Base-by-base conservation (phyloP, 2,329 filamentous ascomycete genomes). In the Blastomyces gilchristii region DNA sequence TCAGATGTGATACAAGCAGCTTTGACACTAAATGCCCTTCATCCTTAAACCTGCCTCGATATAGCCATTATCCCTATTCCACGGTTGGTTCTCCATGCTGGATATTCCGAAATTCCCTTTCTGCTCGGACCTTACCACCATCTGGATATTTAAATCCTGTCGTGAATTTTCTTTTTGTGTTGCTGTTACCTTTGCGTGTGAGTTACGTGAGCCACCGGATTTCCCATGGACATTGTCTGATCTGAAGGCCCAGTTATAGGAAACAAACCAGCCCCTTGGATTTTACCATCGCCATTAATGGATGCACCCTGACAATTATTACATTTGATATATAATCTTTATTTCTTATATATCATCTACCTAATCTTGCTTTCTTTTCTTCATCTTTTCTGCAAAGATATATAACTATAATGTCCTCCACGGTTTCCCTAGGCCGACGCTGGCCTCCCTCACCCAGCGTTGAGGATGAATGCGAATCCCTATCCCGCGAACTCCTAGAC, bases 361-460 rank as follows among this genome's bases (percentile, higher is more conserved):
- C n/a, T 43, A 43, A 43, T 47, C n/a, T 64, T 58, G 45, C 25
- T 57, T 58, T 62, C 57, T 49, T 47, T 31, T 66, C 50, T 61
- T 22, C 31, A 18, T 57, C 28, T 56, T 59, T 57, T 52, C 16
- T 53, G 65, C 63, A 50, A 66, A 64, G 7, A 16, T 53, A 61
- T 34, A 53, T 52, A 39, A 34, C 34, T 43, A 64, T 64, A 37
- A 72, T 72, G 69, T 64, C 66, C 58, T 65, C 66, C 45, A 63
- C 66, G 61, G 67, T 67, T 66, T 65, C 68, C 63, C 68, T 70
- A 62, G 69, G 71, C 64, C 67, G 70, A 53, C 71, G 67, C 58
- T 76, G 73, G 74, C 77, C 78, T 43, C 78, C 78, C 25, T 72
- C 72, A 62, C 78, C 78, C 34, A 74, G 67, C 60, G 78, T 78